Evolutionary conservation across 225 moss, liverwort and hornwort species (phyloP), one percentile per base, ranked within the genome.

Genomic region (Bryoerythrophyllum caledonicum): DNA sequence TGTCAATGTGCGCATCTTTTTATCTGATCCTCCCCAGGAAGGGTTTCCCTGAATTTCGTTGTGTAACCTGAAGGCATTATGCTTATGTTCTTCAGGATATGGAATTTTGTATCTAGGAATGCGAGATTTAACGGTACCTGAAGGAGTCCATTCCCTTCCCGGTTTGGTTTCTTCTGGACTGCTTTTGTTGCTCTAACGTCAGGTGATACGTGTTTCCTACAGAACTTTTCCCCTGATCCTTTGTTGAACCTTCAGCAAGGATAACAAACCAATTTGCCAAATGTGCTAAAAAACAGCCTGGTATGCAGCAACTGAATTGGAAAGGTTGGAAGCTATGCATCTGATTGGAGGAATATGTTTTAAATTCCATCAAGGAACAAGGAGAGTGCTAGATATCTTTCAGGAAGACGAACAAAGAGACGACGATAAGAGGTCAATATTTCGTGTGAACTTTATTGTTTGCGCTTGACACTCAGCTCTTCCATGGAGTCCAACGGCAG

Each of bases 81-180:
- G 58, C 67, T 80, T 57, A 71, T 63, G 76, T 67, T 79, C 48
- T 67, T 79, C 48, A 79, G 79, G 71, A 76, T 60, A 72, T 73
- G 48, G 76, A 71, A 62, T 61, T 72, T 67, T 68, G 72, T 76
- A 76, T 76, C 72, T 76, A 68, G 83, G 71, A 60, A 63, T 43
- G 79, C 66, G 66, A 79, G 79, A 25, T 70, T 19, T 26, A 26
- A 27, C 28, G 27, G 56, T 55, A 38, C 34, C 52, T n/a, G 20
- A 6, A 46, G 8, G 32, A 46, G 23, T 30, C 16, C 9, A n/a
- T 32, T 60, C 0, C 16, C 1, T 62, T 63, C 26, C 57, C 62
- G 51, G 73, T 73, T 63, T 35, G 35, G 17, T 49, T 63, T 49
- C 34, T 63, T 37, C 62, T 48, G 24, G 17, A 73, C 21, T 3